Percentiles rank a stretch among this genome's conserved stretches.
These are phyloP conservation scores for Chaetomium strumarium DNA, from an alignment of 2,329 filamentous ascomycete species.

Conservation along the genomic window DNA sequence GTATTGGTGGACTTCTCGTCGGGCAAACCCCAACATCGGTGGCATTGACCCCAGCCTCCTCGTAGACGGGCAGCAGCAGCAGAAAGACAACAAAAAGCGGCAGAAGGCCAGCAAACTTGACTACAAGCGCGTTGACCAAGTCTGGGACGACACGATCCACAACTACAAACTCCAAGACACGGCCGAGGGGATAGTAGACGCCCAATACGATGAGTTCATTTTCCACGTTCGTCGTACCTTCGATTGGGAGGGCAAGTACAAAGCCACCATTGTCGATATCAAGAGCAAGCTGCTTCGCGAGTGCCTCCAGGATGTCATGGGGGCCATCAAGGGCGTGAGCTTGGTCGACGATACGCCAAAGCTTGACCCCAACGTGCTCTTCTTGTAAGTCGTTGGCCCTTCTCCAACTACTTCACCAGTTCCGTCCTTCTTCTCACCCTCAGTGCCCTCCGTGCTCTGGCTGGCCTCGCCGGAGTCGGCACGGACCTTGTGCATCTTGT, in stretches of 20 bases:
- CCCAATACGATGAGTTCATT: constrained; percentile 68
- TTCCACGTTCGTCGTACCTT: constrained; percentile 81
- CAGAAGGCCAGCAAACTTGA: constrained; percentile 28
- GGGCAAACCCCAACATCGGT: constrained; percentile 1
- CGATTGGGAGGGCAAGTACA: constrained; percentile 77
- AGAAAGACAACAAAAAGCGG: constrained; percentile 21
- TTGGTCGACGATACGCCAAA: constrained; percentile 74
- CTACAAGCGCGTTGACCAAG: constrained; percentile 49
- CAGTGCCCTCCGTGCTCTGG: constrained; percentile 17
- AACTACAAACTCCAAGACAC: constrained; percentile 52
- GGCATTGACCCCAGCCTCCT: constrained; percentile 16
- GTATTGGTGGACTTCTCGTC: too few species aligned
- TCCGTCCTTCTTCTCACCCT: constrained; percentile 20
- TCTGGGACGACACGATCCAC: constrained; percentile 47
- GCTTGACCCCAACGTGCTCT: constrained; percentile 65
- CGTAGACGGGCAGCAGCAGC: constrained; percentile 10
- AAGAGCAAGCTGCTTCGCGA: constrained; percentile 75
- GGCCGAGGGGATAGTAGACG: constrained; percentile 38
- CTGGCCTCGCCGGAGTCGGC: constrained; percentile 54
- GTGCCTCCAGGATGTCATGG: constrained; percentile 64
- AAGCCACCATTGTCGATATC: constrained; percentile 69
- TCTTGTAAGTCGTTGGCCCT: constrained; percentile 43
- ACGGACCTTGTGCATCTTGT: constrained; percentile 99
- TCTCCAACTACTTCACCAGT: background rate
- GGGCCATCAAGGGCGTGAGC: constrained; percentile 70